phyloP scores from a whole-genome alignment of 495 filamentous ascomycete species.

The Penicillium goetzii region DNA sequence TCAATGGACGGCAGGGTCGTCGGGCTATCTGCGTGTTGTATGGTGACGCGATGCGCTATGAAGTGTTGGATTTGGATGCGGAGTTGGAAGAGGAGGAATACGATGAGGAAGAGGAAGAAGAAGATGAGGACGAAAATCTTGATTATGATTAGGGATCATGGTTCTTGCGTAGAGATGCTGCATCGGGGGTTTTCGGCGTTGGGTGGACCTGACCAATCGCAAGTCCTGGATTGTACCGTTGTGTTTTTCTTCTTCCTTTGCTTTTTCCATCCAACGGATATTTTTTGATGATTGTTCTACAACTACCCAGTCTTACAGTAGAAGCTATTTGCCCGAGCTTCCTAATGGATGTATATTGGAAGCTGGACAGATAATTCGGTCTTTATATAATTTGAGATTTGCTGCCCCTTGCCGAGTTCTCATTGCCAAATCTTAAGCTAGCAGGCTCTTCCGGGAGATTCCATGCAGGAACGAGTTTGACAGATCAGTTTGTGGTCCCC shows the following conservation, averaged over 20 bases:
- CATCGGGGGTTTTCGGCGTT: background rate
- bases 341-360: background rate
- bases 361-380: background rate
- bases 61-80: constrained; percentile 60
- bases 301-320: background rate
- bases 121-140: constrained; percentile 19
- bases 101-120: constrained; percentile 31
- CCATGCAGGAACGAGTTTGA: constrained; percentile 13
- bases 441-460: background rate
- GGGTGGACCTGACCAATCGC: background rate
- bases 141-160: constrained; percentile 5
- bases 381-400: background rate
- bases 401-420: background rate
- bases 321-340: background rate
- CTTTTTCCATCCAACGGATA: background rate
- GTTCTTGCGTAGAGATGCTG: background rate
- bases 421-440: background rate
- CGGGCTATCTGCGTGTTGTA: constrained; percentile 60
- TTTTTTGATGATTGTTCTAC: background rate
- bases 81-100: constrained; percentile 40
- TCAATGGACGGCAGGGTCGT: constrained; percentile 58
- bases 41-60: constrained; percentile 57
- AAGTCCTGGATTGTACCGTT: background rate
- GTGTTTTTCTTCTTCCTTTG: background rate
- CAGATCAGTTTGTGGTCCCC: constrained; percentile 13